Evolutionary conservation across 345 rosid species (phyloP).

Genomic region (Raphanus raphanistrum): DNA sequence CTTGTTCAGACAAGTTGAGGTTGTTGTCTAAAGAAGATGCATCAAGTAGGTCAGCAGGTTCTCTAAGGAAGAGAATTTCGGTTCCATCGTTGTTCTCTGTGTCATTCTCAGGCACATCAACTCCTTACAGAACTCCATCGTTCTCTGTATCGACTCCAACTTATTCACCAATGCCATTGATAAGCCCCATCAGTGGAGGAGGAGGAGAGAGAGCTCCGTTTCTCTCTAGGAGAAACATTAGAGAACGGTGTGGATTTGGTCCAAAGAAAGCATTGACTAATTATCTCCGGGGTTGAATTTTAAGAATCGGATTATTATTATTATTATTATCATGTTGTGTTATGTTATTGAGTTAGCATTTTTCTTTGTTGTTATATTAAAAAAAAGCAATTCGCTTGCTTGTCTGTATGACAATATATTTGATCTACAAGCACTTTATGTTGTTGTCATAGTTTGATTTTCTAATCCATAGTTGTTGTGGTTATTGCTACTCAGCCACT

Average conservation of each 20-base stretch:
- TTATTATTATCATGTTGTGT: not conserved
- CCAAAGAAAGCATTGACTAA: slow-evolving; percentile 74
- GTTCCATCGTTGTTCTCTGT: slow-evolving; percentile 58
- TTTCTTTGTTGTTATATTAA: not conserved
- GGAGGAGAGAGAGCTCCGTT: slow-evolving; percentile 80
- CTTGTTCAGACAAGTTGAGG: slow-evolving; percentile 40
- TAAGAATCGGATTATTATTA: not conserved
- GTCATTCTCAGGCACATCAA: slow-evolving; percentile 48
- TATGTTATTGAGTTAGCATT: not conserved
- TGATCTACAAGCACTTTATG: not conserved
- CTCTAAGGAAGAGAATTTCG: slow-evolving; percentile 58
- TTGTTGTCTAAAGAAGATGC: slow-evolving; percentile 43
- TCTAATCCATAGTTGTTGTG: not conserved
- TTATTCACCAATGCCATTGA: slow-evolving; percentile 60
- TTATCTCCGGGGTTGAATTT: slow-evolving; percentile 59
- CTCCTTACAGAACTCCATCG: slow-evolving; percentile 66
- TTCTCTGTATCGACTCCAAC: slow-evolving; percentile 56
- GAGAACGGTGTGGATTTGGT: slow-evolving; percentile 79
- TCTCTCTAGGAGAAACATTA: slow-evolving; percentile 52
- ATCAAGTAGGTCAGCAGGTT: slow-evolving; percentile 50
- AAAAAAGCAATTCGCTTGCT: slow-evolving; percentile 3
- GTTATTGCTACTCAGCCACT: not conserved
- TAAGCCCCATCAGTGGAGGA: slow-evolving; percentile 53
- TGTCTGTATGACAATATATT: not conserved
- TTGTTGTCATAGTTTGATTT: not conserved